Base-by-base conservation (phyloP, 106 monocot genomes). In the Posidonia australis region DNA sequence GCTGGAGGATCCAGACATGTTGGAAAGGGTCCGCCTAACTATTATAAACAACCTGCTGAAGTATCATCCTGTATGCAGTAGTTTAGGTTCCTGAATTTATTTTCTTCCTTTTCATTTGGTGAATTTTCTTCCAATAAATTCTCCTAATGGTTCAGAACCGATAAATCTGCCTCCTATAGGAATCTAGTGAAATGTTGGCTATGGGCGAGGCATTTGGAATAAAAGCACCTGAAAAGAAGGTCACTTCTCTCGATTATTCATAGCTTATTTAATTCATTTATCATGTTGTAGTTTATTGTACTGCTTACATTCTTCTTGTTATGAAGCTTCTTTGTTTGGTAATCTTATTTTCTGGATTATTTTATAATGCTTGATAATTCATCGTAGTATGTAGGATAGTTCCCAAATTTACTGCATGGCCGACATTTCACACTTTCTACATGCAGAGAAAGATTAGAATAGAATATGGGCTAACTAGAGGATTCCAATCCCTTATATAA, bases 181-280 rank as follows among this genome's bases (percentile, higher is more conserved):
- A 96, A 79, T 96, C 78, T 63, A 96, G 94, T 74, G 90, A 90
- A 74, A 82, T 59, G 70, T 70, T 96, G 55, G 94, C 90, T 62
- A 78, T 96, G 90, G 94, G 94, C 52, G 94, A 96, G 64, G 78
- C 84, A 68, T 96, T 96, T 79, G 94, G 94, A 66, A 80, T 87
- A 70, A 96, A 84, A 75, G 66, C 94, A 62, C 94, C 94, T 65
- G 67, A 74, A 51, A 72, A 80, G 59, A 87, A 90, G 87, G 90
- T 87, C 64, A 58, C n/a, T n/a, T 56, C 0, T 28, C 11, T 36
- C 23, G 31, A 1, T 6, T 5, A 42, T 7, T 60, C 9, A 25
- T 18, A 20, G 18, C n/a, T 44, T 63, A 28, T 20, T 16, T 44
- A 1, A 23, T 27, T 43, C n/a, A 19, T 52, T 18, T 30, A 66